Base-by-base conservation (phyloP, 2,329 filamentous ascomycete species). In the Fusarium gaditjirri region DNA sequence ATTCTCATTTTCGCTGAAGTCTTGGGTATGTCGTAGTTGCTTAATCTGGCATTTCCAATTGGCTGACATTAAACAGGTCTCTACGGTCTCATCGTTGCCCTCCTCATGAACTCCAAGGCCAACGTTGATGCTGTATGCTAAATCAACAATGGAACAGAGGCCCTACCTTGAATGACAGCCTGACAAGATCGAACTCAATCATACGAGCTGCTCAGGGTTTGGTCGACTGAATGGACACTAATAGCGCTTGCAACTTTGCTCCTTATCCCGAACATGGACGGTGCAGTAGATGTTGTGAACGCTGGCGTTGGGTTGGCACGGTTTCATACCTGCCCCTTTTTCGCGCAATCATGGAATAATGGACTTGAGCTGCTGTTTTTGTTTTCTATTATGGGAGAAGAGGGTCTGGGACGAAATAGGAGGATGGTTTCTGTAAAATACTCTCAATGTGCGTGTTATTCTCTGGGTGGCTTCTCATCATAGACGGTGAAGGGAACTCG, bases 1-100 rank as follows among this genome's bases (percentile, higher is more conserved):
- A 98, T 98, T 87, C 94, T 98, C 86, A 98, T 98, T 95, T 98
- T 97, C 89, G 95, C 95, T 77, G 95, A 98, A 95, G 95, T 98
- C 77, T 86, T 98, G 92, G 95, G 94, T 96, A 88, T 72, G 92
- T 87, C 33, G 27, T 33, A 31, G 14, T 44, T 31, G 29, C 31
- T 74, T 68, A 10, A 39, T n/a, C 6, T 23, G 31, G 8, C 25
- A 16, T 31, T 29, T 33, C 6, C 14, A 21, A 11, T 16, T 58
- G 35, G 60, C 80, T 82, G 69, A 81, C 55, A 39, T 16, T 47
- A 4, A 31, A 16, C 71, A 96, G 94, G 95, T 96, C 94, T 99
- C 66, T 99, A 99, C 87, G 96, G 96, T 83, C 90, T 99, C 80
- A 99, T 99, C 83, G 96, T 99, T 77, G 96, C 96, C 74, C 93